A percentile compares a stretch with the other conserved stretches of the same genome.
Evolutionary conservation across 768 basidiomycete genomes (phyloP).

Genomic region (Leccinum subgranulosum): DNA sequence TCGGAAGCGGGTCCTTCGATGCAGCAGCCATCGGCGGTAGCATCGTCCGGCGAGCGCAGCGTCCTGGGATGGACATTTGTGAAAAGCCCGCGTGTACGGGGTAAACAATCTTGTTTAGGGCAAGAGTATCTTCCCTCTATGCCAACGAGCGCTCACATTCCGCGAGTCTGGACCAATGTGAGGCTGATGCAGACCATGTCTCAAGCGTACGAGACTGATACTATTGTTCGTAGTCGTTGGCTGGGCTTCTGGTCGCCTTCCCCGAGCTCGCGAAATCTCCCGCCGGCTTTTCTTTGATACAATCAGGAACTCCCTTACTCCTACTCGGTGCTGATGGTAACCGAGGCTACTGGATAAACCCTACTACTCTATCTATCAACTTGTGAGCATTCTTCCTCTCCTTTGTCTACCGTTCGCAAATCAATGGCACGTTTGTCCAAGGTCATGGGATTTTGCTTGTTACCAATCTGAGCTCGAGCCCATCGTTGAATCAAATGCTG

Average conservation of each 20-base stretch:
- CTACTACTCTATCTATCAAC: constrained; percentile 18
- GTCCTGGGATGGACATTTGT: constrained; percentile 21
- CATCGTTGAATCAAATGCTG: neutral
- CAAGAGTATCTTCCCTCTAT: neutral
- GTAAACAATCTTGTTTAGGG: neutral
- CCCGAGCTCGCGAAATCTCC: constrained; percentile 23
- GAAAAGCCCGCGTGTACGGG: neutral
- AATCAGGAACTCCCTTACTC: constrained; percentile 28
- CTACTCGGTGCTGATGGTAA: constrained; percentile 13
- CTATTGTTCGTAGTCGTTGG: constrained; percentile 17
- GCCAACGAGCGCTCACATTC: constrained; percentile 2
- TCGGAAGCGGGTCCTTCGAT: neutral
- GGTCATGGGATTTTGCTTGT: constrained; percentile 26
- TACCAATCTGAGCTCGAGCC: constrained; percentile 18
- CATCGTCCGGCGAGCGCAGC: neutral
- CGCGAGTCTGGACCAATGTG: constrained; percentile 30
- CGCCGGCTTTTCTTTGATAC: constrained; percentile 23
- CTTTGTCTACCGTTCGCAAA: neutral
- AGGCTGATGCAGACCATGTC: constrained; percentile 5
- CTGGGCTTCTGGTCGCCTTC: constrained; percentile 19
- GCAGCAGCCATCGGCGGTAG: neutral
- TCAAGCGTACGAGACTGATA: neutral
- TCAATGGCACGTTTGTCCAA: neutral
- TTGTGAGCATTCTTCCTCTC: constrained; percentile 16
- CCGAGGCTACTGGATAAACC: constrained; percentile 15